A percentile compares a stretch with the other conserved stretches of the same genome.
Evolutionary conservation across 2,329 filamentous ascomycete genomes (phyloP).

Genomic region (Karstenula rhodostoma): DNA sequence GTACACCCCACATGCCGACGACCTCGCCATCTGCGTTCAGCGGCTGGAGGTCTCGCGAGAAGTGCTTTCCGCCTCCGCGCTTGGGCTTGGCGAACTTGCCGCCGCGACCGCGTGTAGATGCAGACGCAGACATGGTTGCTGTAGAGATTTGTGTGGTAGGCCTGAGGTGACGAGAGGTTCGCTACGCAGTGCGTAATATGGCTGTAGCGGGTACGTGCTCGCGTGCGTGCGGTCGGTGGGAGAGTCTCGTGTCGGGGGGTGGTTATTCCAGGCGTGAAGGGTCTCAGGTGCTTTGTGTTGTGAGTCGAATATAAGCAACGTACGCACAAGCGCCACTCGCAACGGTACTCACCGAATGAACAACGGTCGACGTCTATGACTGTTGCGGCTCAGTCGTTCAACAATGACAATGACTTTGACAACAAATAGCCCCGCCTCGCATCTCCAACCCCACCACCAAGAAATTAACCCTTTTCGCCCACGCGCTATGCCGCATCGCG

Average conservation of each 20-base stretch:
- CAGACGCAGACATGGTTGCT: slow-evolving; percentile 57
- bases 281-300: background rate
- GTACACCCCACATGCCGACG: slow-evolving; percentile 84
- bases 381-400: background rate
- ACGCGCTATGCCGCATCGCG: slow-evolving; percentile 3
- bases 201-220: background rate
- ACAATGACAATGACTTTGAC: slow-evolving; percentile 7
- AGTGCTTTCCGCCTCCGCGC: slow-evolving; percentile 93
- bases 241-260: background rate
- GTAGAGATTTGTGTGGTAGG: slow-evolving; percentile 16
- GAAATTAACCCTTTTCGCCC: slow-evolving; percentile 1
- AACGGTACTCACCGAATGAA: slow-evolving; percentile 8
- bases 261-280: background rate
- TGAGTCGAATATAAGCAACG: background rate
- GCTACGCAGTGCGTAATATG: background rate
- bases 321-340: background rate
- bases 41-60: slow-evolving; percentile 88
- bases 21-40: slow-evolving; percentile 89
- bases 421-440: slow-evolving; percentile 12
- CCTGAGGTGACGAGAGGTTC: background rate
- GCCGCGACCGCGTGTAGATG: slow-evolving; percentile 72
- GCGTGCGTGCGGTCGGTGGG: slow-evolving; percentile 4
- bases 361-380: background rate
- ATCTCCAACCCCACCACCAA: slow-evolving; percentile 16
- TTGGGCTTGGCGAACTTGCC: slow-evolving; percentile 96